Base-by-base conservation (phyloP, 495 filamentous ascomycete species). In the Aspergillus indologenus region DNA sequence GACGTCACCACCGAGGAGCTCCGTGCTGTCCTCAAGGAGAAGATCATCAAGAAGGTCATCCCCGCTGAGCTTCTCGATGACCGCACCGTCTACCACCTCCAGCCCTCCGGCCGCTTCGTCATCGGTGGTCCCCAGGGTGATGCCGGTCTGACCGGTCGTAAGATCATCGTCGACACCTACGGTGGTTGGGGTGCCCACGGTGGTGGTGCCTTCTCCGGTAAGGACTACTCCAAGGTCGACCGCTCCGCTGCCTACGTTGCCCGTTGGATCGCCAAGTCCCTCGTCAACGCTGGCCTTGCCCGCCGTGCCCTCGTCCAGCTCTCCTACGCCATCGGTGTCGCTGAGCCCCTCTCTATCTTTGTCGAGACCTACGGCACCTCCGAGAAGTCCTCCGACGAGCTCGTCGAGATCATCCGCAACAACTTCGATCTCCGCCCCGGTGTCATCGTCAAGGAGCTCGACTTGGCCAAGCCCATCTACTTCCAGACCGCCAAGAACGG, bases 131-230 rank as follows among this genome's bases (percentile, higher is more conserved):
- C 94, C 61, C 94, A 98, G 83, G 94, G 94, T 85, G 94, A 98
- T 71, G 94, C 94, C 69, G 94, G 94, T 85, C 85, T 98, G 54
- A 98, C 94, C 63, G 94, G 94, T 76, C 92, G 94, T 75, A 98
- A 98, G 86, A 98, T 98, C 85, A 98, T 98, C 70, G 94, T 98
- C 73, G 94, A 98, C 80, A 98, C 94, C 77, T 98, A 98, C 82
- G 94, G 94, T 81, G 94, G 94, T 68, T 98, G 94, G 94, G 94
- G 94, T 81, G 94, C 94, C 65, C 94, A 98, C 83, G 94, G 94
- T 84, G 94, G 94, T 81, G 94, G 94, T 85, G 94, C 94, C 76
- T 98, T 98, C 89, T 98, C 94, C 71, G 94, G 94, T 72, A 98
- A 98, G 87, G 94, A 98, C 76, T 98, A 96, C 89, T 96, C 91